Evolutionary conservation across 352 stramenopile genomes (phyloP), one percentile per base, ranked within the genome.

Genomic region (Aphanomyces invadans): DNA sequence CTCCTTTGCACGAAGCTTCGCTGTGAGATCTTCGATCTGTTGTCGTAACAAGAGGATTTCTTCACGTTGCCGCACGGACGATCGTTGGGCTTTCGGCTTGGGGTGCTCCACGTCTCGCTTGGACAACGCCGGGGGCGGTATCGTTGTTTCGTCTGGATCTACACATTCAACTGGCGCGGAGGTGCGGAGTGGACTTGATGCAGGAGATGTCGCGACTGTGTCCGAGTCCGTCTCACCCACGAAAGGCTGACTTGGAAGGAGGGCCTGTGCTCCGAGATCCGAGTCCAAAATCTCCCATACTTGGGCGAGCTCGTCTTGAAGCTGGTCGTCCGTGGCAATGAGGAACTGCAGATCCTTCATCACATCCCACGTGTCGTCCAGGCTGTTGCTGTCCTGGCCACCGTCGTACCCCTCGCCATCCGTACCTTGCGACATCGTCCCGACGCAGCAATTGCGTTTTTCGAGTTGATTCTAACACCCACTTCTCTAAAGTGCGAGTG

Each of bases 291-390:
- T 26, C 11, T 62, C 25, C 19, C 54, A 62, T 11, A 62, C 54
- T 32, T 62, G 19, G 17, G 54, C 54, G 17, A 62, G 54, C 32
- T 62, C 54, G 36, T 62, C 36, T 28, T 45, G 31, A 0, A 62
- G 54, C 3, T 62, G 54, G 9, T 26, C 17, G 21, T 62, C 54
- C 12, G 54, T 62, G 26, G 54, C 54, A 25, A 62, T 42, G 54
- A 62, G 54, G 32, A 62, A 62, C 19, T 62, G 54, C 10, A 62
- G 25, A 32, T 62, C 54, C 9, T 31, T 36, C 28, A 60, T 53
- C 23, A 38, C 36, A 42, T 42, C 23, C 2, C 49, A 2, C 21
- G 11, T 1, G 9, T 53, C 45, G 3, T 25, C 49, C 49, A 57
- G 12, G 49, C 21, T 53, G n/a, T 21, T 53, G 45, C 11, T 25